These are phyloP conservation scores for Priceomyces haplophilus DNA, from an alignment of 805 yeast species.

Conservation along the genomic window DNA sequence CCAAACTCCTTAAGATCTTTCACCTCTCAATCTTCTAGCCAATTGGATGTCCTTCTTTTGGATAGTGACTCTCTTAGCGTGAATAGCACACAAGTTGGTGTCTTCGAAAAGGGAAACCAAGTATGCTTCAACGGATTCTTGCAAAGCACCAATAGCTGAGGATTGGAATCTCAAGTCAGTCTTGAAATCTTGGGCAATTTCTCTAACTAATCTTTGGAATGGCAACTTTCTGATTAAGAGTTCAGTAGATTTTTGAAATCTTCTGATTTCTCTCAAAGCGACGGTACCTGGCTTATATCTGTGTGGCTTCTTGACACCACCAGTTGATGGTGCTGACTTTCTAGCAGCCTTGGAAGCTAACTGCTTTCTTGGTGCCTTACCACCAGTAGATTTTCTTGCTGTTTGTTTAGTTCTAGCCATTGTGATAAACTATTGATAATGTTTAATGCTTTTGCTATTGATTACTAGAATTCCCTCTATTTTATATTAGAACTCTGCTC, in stretches of 20 bases:
- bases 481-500: slow-evolving; percentile 3
- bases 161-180: slow-evolving; percentile 49
- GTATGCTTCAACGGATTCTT: slow-evolving; percentile 50
- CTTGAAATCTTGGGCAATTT: slow-evolving; percentile 49
- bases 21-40: slow-evolving; percentile 52
- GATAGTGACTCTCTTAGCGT: slow-evolving; percentile 51
- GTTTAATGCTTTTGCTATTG: not conserved
- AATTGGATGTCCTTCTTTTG: slow-evolving; percentile 51
- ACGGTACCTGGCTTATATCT: slow-evolving; percentile 54
- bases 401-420: slow-evolving; percentile 53
- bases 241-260: slow-evolving; percentile 49
- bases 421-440: slow-evolving; percentile 7
- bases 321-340: slow-evolving; percentile 49
- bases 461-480: not conserved
- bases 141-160: slow-evolving; percentile 49
- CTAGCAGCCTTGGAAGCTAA: slow-evolving; percentile 52
- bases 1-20: slow-evolving; percentile 35
- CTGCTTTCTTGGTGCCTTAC: slow-evolving; percentile 52
- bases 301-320: slow-evolving; percentile 52
- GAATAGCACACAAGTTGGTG: slow-evolving; percentile 51
- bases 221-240: slow-evolving; percentile 49
- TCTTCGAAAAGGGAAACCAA: slow-evolving; percentile 48
- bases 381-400: slow-evolving; percentile 51
- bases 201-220: slow-evolving; percentile 50
- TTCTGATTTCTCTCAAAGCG: slow-evolving; percentile 51